phyloP scores from a whole-genome alignment of 176 grass and related monocot genomes.

The Bothriochloa decipiens region DNA sequence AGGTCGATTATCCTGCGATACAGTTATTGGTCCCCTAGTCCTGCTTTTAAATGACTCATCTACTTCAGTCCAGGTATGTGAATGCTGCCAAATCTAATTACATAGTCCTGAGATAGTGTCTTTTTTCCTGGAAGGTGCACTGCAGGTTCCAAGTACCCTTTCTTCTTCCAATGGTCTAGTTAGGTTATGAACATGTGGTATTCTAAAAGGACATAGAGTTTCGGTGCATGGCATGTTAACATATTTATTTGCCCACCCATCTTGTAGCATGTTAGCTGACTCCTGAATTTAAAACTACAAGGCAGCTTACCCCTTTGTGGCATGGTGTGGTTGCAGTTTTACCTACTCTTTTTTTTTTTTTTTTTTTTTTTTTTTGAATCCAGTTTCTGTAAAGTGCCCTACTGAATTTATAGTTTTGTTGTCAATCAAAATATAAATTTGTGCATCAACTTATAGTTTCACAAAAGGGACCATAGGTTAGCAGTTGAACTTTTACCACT shows the following conservation, averaged over 20 bases:
- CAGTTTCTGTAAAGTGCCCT: background rate
- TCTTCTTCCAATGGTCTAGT: conserved; percentile 20
- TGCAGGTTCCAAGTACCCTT: conserved; percentile 23
- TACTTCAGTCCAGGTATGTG: conserved; percentile 80
- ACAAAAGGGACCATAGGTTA: background rate
- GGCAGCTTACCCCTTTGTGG: background rate
- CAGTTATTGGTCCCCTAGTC: conserved; percentile 61
- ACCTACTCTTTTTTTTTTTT: conserved; percentile 5
- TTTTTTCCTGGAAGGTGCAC: background rate
- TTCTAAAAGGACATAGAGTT: conserved; percentile 13
- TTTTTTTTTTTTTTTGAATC: background rate
- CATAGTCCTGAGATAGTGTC: conserved; percentile 1
- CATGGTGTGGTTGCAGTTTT: conserved; percentile 24
- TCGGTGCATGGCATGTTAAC: conserved; percentile 11
- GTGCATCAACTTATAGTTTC: conserved; percentile 9
- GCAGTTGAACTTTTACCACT: background rate
- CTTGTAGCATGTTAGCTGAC: background rate
- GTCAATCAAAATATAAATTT: conserved; percentile 9
- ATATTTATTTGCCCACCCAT: conserved; percentile 15
- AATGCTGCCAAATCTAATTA: conserved; percentile 26
- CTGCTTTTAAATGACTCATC: conserved; percentile 84
- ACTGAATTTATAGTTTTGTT: background rate
- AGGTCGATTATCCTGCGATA: conserved; percentile 74
- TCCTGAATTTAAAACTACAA: conserved; percentile 16
- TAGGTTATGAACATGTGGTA: background rate